A percentile compares a stretch with the other conserved stretches of the same genome.
Evolutionary conservation across 495 filamentous ascomycete genomes (phyloP).

Genomic region (Hamigera avellanea): DNA sequence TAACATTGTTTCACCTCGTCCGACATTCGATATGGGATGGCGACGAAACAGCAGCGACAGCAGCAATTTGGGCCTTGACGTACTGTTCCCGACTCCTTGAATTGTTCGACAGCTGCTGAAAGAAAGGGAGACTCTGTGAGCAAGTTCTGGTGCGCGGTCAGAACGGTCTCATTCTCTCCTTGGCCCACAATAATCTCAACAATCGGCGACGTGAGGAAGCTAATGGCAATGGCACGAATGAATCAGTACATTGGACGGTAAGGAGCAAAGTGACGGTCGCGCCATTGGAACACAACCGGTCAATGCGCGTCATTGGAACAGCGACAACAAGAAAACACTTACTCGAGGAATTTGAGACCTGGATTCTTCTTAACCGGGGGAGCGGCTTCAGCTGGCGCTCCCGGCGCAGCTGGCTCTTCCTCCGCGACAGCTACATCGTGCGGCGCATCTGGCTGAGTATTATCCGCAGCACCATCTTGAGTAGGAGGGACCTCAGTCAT

Average conservation of each 20-base stretch:
- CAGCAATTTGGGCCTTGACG: not conserved
- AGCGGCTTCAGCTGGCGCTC: slow-evolving; percentile 9
- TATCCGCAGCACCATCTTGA: slow-evolving; percentile 9
- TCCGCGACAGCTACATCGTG: not conserved
- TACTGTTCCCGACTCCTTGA: slow-evolving; percentile 25
- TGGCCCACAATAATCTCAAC: slow-evolving; percentile 64
- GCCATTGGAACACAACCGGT: no score
- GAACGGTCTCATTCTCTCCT: slow-evolving; percentile 44
- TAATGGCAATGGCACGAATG: slow-evolving; percentile 8
- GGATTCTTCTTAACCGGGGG: slow-evolving; percentile 13
- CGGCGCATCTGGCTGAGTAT: slow-evolving; percentile 11
- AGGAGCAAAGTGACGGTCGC: not conserved
- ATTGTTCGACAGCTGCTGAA: slow-evolving; percentile 44
- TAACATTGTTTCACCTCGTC: no score
- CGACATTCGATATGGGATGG: no score
- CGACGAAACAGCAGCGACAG: no score
- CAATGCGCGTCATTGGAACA: not conserved
- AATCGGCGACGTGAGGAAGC: slow-evolving; percentile 61
- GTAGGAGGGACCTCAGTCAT: slow-evolving; percentile 1
- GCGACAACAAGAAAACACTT: slow-evolving; percentile 5
- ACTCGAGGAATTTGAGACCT: slow-evolving; percentile 25
- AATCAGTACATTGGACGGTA: not conserved
- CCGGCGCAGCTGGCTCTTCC: not conserved
- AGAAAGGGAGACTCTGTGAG: slow-evolving; percentile 66
- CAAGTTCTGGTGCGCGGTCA: slow-evolving; percentile 72